These are phyloP conservation scores for Acanthamoeba royreba DNA, from an alignment of 208 protist genomes.

Conservation along the genomic window DNA sequence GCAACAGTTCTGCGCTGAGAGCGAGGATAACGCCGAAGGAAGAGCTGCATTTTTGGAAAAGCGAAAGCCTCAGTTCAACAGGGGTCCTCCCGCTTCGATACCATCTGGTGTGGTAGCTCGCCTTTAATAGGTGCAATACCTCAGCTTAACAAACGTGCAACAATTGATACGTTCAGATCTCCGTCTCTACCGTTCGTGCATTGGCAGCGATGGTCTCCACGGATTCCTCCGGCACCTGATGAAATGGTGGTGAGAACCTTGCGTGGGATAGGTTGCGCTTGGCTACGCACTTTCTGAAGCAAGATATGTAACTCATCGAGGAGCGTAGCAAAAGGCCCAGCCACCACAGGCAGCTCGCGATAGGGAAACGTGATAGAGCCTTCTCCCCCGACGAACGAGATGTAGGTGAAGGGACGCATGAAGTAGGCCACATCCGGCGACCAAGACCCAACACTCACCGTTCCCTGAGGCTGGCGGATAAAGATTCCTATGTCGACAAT, in stretches of 20 bases:
- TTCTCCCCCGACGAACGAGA: neutral
- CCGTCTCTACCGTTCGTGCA: neutral
- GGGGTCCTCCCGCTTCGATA: too few relatives aligned
- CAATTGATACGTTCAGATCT: neutral
- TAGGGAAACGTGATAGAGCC: neutral
- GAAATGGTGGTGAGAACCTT: neutral
- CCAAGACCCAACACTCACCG: neutral
- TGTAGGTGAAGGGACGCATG: neutral
- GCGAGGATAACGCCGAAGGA: neutral
- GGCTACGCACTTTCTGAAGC: neutral
- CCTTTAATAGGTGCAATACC: too few relatives aligned
- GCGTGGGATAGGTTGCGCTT: neutral
- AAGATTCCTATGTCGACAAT: neutral
- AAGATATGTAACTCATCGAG: neutral
- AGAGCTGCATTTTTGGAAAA: neutral
- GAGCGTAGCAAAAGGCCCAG: neutral
- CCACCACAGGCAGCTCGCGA: neutral
- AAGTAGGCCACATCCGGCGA: neutral
- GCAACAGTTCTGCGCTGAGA: neutral
- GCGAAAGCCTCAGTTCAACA: neutral
- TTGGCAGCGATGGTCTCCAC: neutral
- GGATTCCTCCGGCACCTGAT: neutral
- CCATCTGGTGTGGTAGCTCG: too few relatives aligned
- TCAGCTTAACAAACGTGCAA: too few relatives aligned
- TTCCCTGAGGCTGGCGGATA: neutral